These are phyloP conservation scores for Lyophyllum shimeji DNA, from an alignment of 768 basidiomycete genomes.

Conservation along the genomic window DNA sequence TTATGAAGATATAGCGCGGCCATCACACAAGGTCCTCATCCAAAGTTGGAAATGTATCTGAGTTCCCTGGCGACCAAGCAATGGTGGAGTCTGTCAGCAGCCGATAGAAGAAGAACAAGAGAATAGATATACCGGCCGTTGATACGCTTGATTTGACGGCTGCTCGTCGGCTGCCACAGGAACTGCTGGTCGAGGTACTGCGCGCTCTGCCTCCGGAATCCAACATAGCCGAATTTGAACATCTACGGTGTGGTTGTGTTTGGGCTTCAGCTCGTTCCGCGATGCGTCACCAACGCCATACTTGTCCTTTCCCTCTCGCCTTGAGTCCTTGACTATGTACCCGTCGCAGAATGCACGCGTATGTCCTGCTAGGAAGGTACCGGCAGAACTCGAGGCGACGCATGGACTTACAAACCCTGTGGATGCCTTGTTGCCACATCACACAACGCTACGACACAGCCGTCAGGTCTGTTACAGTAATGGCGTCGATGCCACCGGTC, in stretches of 20 bases:
- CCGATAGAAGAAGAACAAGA: background rate
- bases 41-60: conserved; percentile 17
- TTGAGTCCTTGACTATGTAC: too few species aligned
- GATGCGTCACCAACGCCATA: conserved; percentile 15
- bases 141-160: background rate
- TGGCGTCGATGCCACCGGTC: background rate
- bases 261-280: conserved; percentile 5
- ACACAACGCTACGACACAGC: background rate
- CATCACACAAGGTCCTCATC: conserved; percentile 38
- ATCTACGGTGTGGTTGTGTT: conserved; percentile 11
- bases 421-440: background rate
- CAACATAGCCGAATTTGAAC: conserved; percentile 13
- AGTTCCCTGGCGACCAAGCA: background rate
- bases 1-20: conserved; percentile 61
- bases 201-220: conserved; percentile 6
- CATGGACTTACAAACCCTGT: too few species aligned
- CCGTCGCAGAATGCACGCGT: too few species aligned
- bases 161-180: conserved; percentile 8
- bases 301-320: background rate
- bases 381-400: too few species aligned
- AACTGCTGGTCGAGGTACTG: conserved; percentile 1
- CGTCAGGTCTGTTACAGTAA: background rate
- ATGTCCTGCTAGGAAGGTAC: too few species aligned
- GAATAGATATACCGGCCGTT: background rate
- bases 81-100: background rate